A percentile compares a stretch with the other conserved stretches of the same genome.
These are phyloP conservation scores for Mycena galopus DNA, from an alignment of 768 basidiomycete species.

Conservation along the genomic window DNA sequence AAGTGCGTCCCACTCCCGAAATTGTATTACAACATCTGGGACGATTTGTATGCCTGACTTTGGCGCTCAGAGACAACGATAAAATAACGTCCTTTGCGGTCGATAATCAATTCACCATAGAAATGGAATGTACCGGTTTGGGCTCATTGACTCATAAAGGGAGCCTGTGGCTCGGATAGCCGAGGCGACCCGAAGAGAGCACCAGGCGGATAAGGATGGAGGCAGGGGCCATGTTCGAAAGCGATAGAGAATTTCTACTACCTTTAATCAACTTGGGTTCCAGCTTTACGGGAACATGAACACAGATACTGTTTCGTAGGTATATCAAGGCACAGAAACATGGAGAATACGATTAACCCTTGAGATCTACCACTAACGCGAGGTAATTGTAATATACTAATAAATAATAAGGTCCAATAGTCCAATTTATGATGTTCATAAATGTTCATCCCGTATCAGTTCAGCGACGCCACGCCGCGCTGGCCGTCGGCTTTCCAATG, in stretches of 20 bases:
- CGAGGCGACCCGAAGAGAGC: slow-evolving; percentile 15
- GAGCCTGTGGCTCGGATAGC: slow-evolving; percentile 7
- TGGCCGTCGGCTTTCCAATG: slow-evolving; percentile 19
- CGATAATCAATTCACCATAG: too few species aligned
- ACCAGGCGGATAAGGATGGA: slow-evolving; percentile 13
- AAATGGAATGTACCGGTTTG: too few species aligned
- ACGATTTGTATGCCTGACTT: too few species aligned
- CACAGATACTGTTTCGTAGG: slow-evolving; percentile 12
- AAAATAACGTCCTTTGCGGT: too few species aligned
- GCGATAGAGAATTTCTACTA: slow-evolving; percentile 12
- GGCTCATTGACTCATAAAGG: slow-evolving; percentile 16
- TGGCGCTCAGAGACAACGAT: too few species aligned
- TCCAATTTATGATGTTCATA: slow-evolving; percentile 22
- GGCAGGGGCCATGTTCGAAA: slow-evolving; percentile 19
- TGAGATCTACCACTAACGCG: slow-evolving; percentile 14
- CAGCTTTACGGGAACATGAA: slow-evolving; percentile 16
- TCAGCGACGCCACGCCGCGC: slow-evolving; percentile 25
- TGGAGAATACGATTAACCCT: slow-evolving; percentile 27
- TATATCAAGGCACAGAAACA: slow-evolving; percentile 19
- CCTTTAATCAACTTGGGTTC: slow-evolving; percentile 15
- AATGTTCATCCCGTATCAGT: slow-evolving; percentile 22
- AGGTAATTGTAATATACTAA: slow-evolving; percentile 22
- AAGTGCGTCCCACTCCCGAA: too few species aligned
- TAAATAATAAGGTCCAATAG: slow-evolving; percentile 28
- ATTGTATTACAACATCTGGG: too few species aligned